Base-by-base conservation (phyloP, 2,329 filamentous ascomycete genomes). In the Calonectria naviculata region DNA sequence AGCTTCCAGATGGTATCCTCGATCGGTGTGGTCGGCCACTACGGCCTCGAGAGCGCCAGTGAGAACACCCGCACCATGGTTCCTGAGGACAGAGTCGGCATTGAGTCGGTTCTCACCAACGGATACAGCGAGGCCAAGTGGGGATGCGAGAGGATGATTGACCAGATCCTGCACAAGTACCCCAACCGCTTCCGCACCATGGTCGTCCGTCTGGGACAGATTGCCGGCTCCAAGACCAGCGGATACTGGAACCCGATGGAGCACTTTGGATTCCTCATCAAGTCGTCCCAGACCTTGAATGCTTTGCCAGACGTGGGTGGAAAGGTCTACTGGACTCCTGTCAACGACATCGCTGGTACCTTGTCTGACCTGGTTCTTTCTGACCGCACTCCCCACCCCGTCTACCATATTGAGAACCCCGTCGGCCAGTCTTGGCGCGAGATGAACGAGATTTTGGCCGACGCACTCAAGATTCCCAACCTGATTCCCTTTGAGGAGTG, bases 231-330 rank as follows among this genome's bases (percentile, higher is more conserved):
- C 2, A 76, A 75, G 44, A 76, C 74, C 0, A 76, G 74, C 13
- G 74, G 74, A 0, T 76, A 76, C 36, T 76, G 74, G 74, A 76
- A 76, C 64, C 74, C 74, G 0, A 76, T 76, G 74, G 74, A 76
- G 17, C 74, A 76, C 26, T 76, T 76, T 7, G 74, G 74, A 1
- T 76, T 76, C n/a, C 47, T 76, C 1, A 68, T 76, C n/a, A 76
- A 76, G 19, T 76, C 74, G 0, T 76, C 74, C 0, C 74, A 76
- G 54, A 76, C 74, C 1, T 12, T 76, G 36, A 61, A 61, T 38
- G 56, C 56, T 1, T 9, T 61, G 2, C 74, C 74, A 0, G 75
- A 76, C 0, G 74, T 67, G 19, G 31, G 24, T 17, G 65, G 65
- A 8, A 61, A 49, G 15, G 65, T 67, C 31, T 61, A 52, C 42